Evolutionary conservation across 1,284 basidiomycete genomes (phyloP).

Genomic region (Gomphus sp.): DNA sequence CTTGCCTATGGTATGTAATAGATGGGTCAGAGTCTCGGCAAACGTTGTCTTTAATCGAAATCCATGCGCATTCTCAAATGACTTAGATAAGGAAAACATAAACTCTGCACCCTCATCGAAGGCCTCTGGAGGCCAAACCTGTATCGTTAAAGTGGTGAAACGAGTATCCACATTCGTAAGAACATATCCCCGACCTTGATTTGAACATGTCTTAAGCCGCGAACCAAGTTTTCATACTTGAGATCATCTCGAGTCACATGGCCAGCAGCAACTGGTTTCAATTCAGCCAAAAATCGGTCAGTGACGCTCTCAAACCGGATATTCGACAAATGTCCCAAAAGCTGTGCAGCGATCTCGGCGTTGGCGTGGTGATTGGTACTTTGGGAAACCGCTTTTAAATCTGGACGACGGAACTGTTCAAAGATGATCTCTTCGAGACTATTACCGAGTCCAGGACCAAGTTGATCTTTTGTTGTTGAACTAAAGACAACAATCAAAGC

Average conservation of each 20-base stretch:
- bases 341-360: conserved; percentile 71
- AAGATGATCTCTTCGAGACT: conserved; percentile 80
- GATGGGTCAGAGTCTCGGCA: conserved; percentile 70
- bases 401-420: conserved; percentile 73
- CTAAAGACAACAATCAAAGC: conserved; percentile 74
- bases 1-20: conserved; percentile 88
- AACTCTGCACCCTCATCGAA: conserved; percentile 95
- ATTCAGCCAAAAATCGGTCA: conserved; percentile 74
- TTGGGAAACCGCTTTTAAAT: conserved; percentile 51
- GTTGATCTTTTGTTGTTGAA: conserved; percentile 60
- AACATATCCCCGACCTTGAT: conserved; percentile 50
- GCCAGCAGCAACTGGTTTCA: conserved; percentile 62
- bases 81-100: conserved; percentile 72
- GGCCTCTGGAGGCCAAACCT: conserved; percentile 90
- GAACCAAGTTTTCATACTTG: conserved; percentile 75
- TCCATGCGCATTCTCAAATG: conserved; percentile 82
- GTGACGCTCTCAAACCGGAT: conserved; percentile 84
- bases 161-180: conserved; percentile 4
- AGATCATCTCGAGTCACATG: conserved; percentile 76
- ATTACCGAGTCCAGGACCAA: conserved; percentile 71
- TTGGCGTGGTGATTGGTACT: conserved; percentile 73
- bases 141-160: conserved; percentile 3
- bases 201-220: conserved; percentile 69
- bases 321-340: conserved; percentile 75
- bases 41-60: conserved; percentile 78